Evolutionary conservation across 768 basidiomycete genomes (phyloP).

Genomic region (Auricularia heimuer): DNA sequence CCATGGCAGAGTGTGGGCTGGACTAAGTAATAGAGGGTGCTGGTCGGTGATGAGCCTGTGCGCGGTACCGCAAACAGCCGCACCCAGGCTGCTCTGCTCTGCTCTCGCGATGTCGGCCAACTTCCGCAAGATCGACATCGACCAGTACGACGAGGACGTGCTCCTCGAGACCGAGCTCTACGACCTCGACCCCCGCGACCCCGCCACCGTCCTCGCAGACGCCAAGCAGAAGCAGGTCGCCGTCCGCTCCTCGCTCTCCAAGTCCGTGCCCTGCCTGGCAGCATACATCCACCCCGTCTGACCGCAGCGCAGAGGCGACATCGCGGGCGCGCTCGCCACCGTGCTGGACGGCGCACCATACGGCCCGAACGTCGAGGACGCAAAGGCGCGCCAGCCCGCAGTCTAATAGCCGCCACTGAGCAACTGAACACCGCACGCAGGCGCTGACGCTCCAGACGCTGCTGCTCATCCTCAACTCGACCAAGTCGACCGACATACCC

Average conservation of each 20-base stretch:
- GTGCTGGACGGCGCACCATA: conserved; percentile 80
- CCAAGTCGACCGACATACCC: conserved; percentile 80
- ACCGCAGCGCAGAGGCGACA: conserved; percentile 52
- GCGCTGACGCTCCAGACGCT: conserved; percentile 69
- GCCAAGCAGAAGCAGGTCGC: conserved; percentile 63
- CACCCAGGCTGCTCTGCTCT: neutral
- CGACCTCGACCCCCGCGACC: conserved; percentile 73
- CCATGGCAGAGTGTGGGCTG: conserved; percentile 24
- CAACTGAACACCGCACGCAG: conserved; percentile 27
- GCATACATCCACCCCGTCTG: neutral
- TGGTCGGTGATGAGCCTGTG: conserved; percentile 12
- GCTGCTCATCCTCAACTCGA: conserved; percentile 86
- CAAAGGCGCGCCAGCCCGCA: conserved; percentile 54
- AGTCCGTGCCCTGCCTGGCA: conserved; percentile 35
- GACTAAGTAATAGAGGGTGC: neutral
- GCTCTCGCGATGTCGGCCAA: conserved; percentile 31
- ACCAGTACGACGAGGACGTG: conserved; percentile 85
- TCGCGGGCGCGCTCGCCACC: conserved; percentile 55
- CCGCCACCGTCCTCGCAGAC: conserved; percentile 62
- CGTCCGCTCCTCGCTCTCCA: conserved; percentile 65
- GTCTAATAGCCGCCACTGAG: neutral
- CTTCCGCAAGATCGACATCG: conserved; percentile 92
- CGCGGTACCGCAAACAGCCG: neutral
- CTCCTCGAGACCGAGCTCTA: conserved; percentile 79
- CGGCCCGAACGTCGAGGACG: conserved; percentile 77